Conservation (phyloP, 2,329 filamentous ascomycete genomes). For the Tolypocladium tropicale region DNA sequence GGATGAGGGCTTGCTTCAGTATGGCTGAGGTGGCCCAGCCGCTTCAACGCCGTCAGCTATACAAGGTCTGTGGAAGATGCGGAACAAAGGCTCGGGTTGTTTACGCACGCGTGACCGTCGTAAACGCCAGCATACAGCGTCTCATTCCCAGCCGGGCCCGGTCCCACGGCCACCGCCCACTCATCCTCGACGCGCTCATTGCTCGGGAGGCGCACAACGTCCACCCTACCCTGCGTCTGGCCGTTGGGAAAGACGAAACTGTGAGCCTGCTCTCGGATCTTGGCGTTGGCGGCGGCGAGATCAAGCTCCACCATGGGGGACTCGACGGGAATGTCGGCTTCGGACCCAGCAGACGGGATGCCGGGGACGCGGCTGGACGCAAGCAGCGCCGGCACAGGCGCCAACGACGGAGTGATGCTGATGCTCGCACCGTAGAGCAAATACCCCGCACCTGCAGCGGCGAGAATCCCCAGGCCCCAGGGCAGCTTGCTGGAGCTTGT, state of each 20-base stretch:
- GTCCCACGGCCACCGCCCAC: slow-evolving; percentile 20
- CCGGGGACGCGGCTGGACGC: neutral
- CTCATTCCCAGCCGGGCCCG: slow-evolving; percentile 15
- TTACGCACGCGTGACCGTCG: slow-evolving; percentile 37
- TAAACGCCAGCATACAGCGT: slow-evolving; percentile 29
- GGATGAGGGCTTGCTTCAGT: slow-evolving; percentile 30
- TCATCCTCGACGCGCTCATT: slow-evolving; percentile 25
- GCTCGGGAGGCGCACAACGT: slow-evolving; percentile 22
- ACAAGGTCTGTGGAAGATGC: neutral
- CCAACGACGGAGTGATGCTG: neutral
- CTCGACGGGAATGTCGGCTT: slow-evolving; percentile 10
- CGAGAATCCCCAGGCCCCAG: neutral
- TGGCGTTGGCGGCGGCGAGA: slow-evolving; percentile 17
- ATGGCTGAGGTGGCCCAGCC: slow-evolving; percentile 31
- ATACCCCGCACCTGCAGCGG: neutral
- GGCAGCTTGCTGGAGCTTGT: neutral
- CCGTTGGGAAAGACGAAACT: slow-evolving; percentile 18
- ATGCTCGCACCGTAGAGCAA: neutral
- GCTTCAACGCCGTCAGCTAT: slow-evolving; percentile 7
- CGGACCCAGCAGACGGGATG: slow-evolving; percentile 4
- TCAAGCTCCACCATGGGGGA: slow-evolving; percentile 17
- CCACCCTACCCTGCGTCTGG: slow-evolving; percentile 17
- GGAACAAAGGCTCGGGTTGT: neutral
- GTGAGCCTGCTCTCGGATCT: slow-evolving; percentile 18
- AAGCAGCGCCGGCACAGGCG: neutral